phyloP scores from a whole-genome alignment of 768 basidiomycete species.

The Phanerochaete sordida region DNA sequence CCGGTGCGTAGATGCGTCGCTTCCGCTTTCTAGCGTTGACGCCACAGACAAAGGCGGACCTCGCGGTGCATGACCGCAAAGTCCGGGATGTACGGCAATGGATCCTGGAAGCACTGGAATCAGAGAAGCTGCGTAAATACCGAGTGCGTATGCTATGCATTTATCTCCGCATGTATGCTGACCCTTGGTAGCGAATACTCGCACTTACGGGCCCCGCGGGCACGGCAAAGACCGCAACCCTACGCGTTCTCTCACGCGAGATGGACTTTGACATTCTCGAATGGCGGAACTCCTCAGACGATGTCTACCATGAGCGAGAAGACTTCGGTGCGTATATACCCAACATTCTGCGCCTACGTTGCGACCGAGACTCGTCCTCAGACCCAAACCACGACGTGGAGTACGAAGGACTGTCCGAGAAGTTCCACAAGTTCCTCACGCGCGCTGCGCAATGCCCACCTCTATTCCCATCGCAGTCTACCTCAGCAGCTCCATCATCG shows the following conservation, averaged over 20 bases:
- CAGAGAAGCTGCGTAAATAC: constrained; percentile 65
- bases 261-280: constrained; percentile 80
- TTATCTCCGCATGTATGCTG: neutral
- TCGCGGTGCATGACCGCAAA: constrained; percentile 79
- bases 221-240: constrained; percentile 83
- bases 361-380: neutral
- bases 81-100: constrained; percentile 75
- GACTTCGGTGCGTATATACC: constrained; percentile 1
- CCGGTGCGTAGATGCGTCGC: constrained; percentile 19
- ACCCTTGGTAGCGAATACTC: constrained; percentile 63
- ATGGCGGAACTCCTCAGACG: constrained; percentile 72
- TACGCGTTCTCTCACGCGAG: constrained; percentile 72
- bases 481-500: constrained; percentile 3
- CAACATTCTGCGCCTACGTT: neutral
- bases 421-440: constrained; percentile 73
- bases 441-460: constrained; percentile 61
- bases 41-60: constrained; percentile 45
- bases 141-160: constrained; percentile 47
- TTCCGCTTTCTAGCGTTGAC: neutral
- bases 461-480: constrained; percentile 35
- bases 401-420: constrained; percentile 52
- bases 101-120: constrained; percentile 68
- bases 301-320: constrained; percentile 25
- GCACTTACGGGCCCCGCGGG: constrained; percentile 88
- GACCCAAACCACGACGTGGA: constrained; percentile 20